Base-by-base conservation (phyloP, 495 filamentous ascomycete species). In the Massariosphaeria phaeospora region DNA sequence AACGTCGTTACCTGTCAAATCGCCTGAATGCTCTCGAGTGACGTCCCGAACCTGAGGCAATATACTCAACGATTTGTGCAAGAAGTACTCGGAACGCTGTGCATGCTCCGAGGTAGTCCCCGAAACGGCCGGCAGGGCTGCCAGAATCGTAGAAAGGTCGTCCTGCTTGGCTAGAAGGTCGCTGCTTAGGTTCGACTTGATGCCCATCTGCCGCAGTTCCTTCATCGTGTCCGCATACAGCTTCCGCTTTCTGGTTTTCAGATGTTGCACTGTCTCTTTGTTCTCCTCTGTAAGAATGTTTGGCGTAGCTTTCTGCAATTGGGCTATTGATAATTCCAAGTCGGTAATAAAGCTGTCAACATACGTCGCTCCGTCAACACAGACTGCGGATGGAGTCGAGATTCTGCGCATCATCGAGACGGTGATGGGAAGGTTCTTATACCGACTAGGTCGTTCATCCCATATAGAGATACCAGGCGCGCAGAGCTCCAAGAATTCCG, bases 181-280 rank as follows among this genome's bases (percentile, higher is more conserved):
- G 25, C 75, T 78, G 53, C 84, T 79, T 18, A 91, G 73, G 65
- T 89, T 95, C 12, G 82, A 80, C 60, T 84, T 84, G 51, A 97
- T 79, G 17, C 94, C 94, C 89, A 97, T 96, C 21, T 84, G 78
- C 20, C 88, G 81, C 1, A 96, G 69, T 6, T 77, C 78, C 63
- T 85, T 88, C 49, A 99, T 72, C 0, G 85, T 88, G 58, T 97
- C 91, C 0, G 87, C 84, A 57, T 91, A 93, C 12, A 96, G 80
- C 59, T 86, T 89, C n/a, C 88, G 83, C 70, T 99, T 99, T 48
- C 86, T 77, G 0, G 81, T 79, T 72, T 95, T 96, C 54, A 97
- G 79, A 69, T 96, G 88, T 61, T 88, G 86, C 29, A 96, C 81
- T 6, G 76, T 55, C 1, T 84, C 77, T 61, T 88, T 89, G 63